These are phyloP conservation scores for Glycine tomentella DNA, from an alignment of 306 rosid genomes.

Conservation along the genomic window DNA sequence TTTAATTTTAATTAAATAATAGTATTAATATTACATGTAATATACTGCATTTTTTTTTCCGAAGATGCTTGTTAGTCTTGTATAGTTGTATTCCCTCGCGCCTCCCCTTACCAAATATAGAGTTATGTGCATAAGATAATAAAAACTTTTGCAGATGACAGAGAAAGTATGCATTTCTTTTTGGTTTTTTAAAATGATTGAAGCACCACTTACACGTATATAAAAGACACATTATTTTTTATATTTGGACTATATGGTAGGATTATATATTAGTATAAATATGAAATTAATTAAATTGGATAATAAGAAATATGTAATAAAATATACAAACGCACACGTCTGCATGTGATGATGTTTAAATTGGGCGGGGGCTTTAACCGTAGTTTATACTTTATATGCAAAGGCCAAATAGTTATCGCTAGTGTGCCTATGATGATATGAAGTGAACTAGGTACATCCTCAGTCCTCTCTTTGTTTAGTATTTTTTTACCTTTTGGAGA, in stretches of 20 bases:
- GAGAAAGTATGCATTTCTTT: not conserved
- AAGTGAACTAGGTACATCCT: slow-evolving; percentile 4
- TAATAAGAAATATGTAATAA: not conserved
- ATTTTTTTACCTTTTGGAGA: not conserved
- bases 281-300: not conserved
- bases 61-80: not conserved
- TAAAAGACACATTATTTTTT: not conserved
- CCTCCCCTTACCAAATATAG: not conserved
- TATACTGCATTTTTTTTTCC: not conserved
- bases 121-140: not conserved
- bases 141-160: not conserved
- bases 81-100: not conserved
- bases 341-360: not conserved
- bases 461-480: not conserved
- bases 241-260: not conserved
- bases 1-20: not conserved
- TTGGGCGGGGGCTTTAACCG: not conserved
- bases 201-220: not conserved
- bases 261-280: not conserved
- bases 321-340: not conserved
- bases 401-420: not conserved
- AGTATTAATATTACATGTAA: not conserved
- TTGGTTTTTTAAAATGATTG: not conserved
- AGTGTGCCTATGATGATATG: not conserved
- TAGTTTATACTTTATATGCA: not conserved